These are phyloP conservation scores for Phytophthora melonis DNA, from an alignment of 352 stramenopile genomes.

Conservation along the genomic window DNA sequence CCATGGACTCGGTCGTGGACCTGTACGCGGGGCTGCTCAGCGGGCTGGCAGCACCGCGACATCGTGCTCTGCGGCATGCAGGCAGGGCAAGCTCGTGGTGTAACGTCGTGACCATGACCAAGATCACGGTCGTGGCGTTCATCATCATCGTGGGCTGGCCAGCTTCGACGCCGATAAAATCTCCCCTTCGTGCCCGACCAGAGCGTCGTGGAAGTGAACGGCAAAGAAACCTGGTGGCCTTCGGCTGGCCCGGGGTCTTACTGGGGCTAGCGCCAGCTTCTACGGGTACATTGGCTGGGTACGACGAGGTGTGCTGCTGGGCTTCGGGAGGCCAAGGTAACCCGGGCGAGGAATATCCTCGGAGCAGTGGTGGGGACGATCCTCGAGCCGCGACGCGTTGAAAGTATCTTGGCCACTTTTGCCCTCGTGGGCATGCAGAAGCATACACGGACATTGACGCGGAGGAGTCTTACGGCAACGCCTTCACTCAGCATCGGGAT, in stretches of 20 bases:
- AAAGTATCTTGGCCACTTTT: conserved; percentile 91
- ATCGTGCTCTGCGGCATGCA: conserved; percentile 89
- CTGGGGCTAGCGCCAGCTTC: conserved; percentile 92
- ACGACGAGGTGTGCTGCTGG: conserved; percentile 96
- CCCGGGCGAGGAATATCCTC: conserved; percentile 87
- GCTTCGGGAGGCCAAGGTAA: conserved; percentile 92
- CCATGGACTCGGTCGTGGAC: conserved; percentile 63
- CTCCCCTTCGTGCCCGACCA: conserved; percentile 76
- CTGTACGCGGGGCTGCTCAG: conserved; percentile 86
- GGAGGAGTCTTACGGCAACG: conserved; percentile 74
- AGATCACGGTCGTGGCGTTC: conserved; percentile 92
- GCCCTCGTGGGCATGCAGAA: conserved; percentile 93
- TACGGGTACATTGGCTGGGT: conserved; percentile 98
- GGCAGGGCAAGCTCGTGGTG: conserved; percentile 87
- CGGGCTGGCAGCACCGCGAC: conserved; percentile 61
- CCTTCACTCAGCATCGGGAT: conserved; percentile 70
- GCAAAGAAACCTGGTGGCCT: conserved; percentile 51
- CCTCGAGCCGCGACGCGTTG: conserved; percentile 74
- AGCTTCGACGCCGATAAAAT: conserved; percentile 89
- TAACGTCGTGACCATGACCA: conserved; percentile 93
- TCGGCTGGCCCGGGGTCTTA: conserved; percentile 85
- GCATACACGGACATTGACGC: conserved; percentile 87
- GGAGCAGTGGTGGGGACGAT: conserved; percentile 92
- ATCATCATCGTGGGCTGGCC: conserved; percentile 91
- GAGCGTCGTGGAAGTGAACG: conserved; percentile 29